Percentiles rank a stretch among this genome's conserved stretches.
Conservation (phyloP, 1,284 basidiomycete species). For the Afroboletus lepidellus region DNA sequence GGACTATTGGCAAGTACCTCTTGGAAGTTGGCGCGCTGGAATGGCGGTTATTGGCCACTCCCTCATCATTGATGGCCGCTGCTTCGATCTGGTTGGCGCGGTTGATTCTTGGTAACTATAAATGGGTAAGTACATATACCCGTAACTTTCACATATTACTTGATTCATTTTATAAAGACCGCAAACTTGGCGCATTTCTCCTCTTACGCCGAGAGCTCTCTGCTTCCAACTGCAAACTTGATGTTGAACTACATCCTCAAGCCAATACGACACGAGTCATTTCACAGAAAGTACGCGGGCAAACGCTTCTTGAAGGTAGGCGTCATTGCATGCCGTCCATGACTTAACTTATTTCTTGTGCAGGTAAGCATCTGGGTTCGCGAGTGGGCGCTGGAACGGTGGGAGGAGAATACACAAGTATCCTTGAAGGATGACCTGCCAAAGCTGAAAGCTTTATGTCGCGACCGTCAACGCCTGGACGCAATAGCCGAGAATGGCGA, state of each 20-base stretch:
- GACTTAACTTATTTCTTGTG: slow-evolving; percentile 2
- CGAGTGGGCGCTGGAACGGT: slow-evolving; percentile 62
- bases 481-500: slow-evolving; percentile 19
- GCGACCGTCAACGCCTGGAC: slow-evolving; percentile 35
- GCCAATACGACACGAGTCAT: slow-evolving; percentile 70
- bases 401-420: slow-evolving; percentile 55
- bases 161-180: slow-evolving; percentile 46
- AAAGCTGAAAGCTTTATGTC: slow-evolving; percentile 52
- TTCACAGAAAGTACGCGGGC: slow-evolving; percentile 80
- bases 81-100: slow-evolving; percentile 92
- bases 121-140: slow-evolving; percentile 66
- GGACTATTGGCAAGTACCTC: slow-evolving; percentile 92
- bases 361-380: slow-evolving; percentile 62
- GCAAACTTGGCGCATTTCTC: slow-evolving; percentile 92
- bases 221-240: slow-evolving; percentile 86
- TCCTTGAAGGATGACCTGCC: slow-evolving; percentile 52
- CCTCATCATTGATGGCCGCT: slow-evolving; percentile 87
- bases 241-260: slow-evolving; percentile 93
- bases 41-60: slow-evolving; percentile 77
- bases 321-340: not conserved
- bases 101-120: slow-evolving; percentile 76
- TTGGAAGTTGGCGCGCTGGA: slow-evolving; percentile 91
- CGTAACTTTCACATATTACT: not conserved
- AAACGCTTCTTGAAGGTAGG: slow-evolving; percentile 84
- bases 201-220: slow-evolving; percentile 79